These are phyloP conservation scores for Trametes elegans DNA, from an alignment of 768 basidiomycete species.

Conservation along the genomic window DNA sequence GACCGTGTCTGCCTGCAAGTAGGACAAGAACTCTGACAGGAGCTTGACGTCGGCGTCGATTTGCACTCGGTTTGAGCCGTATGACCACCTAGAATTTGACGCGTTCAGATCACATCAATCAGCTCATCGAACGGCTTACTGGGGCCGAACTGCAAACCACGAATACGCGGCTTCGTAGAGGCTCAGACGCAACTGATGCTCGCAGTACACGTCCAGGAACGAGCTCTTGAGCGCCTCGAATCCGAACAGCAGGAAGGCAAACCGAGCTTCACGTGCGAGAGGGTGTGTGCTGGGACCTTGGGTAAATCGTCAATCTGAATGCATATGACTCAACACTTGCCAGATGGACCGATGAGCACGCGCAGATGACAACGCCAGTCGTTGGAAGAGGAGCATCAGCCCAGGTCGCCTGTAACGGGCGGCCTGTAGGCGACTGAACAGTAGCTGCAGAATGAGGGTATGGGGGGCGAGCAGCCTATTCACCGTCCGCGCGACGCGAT, in stretches of 20 bases:
- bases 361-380: constrained; percentile 81
- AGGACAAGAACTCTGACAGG: constrained; percentile 77
- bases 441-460: constrained; percentile 77
- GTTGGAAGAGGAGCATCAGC: constrained; percentile 82
- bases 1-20: constrained; percentile 71
- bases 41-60: constrained; percentile 86
- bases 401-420: constrained; percentile 84
- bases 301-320: neutral
- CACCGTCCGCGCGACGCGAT: constrained; percentile 67
- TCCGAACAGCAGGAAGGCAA: constrained; percentile 88
- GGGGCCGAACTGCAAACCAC: constrained; percentile 93
- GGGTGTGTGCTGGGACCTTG: constrained; percentile 72
- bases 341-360: constrained; percentile 70
- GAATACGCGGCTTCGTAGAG: constrained; percentile 80
- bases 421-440: constrained; percentile 91
- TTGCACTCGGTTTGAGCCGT: constrained; percentile 91
- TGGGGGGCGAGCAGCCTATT: constrained; percentile 81
- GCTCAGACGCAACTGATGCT: constrained; percentile 68
- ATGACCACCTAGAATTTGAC: constrained; percentile 73
- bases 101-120: neutral
- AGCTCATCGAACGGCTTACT: constrained; percentile 55
- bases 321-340: constrained; percentile 40
- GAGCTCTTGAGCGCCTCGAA: constrained; percentile 91
- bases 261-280: constrained; percentile 85
- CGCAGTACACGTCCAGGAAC: constrained; percentile 78